Conservation (phyloP, 2,329 filamentous ascomycete species). For the Biscogniauxia mediterranea region DNA sequence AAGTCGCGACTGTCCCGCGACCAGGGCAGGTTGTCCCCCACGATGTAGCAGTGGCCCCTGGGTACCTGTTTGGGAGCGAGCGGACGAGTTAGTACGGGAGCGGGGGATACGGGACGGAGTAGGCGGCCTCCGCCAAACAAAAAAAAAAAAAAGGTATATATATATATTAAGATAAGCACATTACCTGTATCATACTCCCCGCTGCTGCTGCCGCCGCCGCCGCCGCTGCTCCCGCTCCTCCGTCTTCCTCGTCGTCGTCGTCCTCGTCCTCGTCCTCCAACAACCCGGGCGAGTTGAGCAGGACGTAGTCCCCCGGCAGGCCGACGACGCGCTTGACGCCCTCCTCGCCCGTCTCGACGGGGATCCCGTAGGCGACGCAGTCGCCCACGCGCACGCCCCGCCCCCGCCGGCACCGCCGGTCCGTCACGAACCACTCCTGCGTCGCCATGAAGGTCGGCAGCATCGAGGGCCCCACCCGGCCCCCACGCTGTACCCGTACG, state of each 20-base stretch:
- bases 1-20: constrained; percentile 85
- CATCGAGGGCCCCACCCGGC: constrained; percentile 75
- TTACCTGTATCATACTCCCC: too few relatives aligned
- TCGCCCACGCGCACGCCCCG: constrained; percentile 72
- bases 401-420: constrained; percentile 67
- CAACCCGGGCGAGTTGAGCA: constrained; percentile 55
- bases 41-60: constrained; percentile 85
- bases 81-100: not conserved
- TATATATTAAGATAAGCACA: too few relatives aligned
- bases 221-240: too few relatives aligned
- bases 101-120: too few relatives aligned
- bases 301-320: constrained; percentile 73
- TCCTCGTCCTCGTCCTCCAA: not conserved
- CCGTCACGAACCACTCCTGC: constrained; percentile 68
- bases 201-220: not conserved
- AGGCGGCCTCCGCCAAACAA: too few relatives aligned
- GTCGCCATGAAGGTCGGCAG: constrained; percentile 72
- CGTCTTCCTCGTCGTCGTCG: too few relatives aligned
- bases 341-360: constrained; percentile 56
- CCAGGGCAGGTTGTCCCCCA: constrained; percentile 80
- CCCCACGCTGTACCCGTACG: constrained; percentile 62
- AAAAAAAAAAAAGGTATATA: too few relatives aligned
- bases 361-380: constrained; percentile 75
- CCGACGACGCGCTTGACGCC: constrained; percentile 80
- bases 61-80: constrained; percentile 61